Percentiles rank a stretch among this genome's conserved stretches.
phyloP scores from a whole-genome alignment of 805 yeast species.

The Starmerella ratchasimensis region DNA sequence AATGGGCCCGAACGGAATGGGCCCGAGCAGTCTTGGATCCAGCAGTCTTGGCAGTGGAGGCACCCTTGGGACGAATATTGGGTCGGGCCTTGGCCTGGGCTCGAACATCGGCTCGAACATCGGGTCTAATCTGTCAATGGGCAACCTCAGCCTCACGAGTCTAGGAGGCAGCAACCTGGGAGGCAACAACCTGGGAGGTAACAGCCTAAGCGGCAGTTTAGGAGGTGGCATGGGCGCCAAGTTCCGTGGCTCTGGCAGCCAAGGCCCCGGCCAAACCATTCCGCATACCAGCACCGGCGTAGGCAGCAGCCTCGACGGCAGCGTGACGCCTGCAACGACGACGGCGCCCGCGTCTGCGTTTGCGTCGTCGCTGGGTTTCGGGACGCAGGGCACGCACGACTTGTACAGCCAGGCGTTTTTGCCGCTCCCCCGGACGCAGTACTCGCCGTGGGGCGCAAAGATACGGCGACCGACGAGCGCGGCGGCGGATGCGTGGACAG shows the following conservation, averaged over 20 bases:
- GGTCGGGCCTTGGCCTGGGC: too few relatives aligned
- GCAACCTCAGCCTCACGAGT: too few relatives aligned
- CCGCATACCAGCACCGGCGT: neutral
- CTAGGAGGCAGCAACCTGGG: too few relatives aligned
- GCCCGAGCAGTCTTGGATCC: too few relatives aligned
- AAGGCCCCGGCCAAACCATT: neutral
- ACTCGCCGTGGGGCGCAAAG: conserved; percentile 17
- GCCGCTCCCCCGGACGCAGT: conserved; percentile 13
- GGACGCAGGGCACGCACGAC: too few relatives aligned
- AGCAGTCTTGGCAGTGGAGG: too few relatives aligned
- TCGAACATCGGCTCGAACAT: neutral
- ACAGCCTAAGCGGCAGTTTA: too few relatives aligned
- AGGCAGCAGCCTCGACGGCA: neutral
- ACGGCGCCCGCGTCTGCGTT: conserved; percentile 10
- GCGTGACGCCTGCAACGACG: neutral
- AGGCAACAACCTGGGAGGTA: too few relatives aligned
- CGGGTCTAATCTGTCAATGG: neutral
- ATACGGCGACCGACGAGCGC: conserved; percentile 15
- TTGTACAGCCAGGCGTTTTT: conserved; percentile 20
- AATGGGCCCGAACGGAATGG: too few relatives aligned
- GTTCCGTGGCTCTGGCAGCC: neutral
- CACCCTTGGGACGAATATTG: too few relatives aligned
- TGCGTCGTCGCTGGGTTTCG: too few relatives aligned
- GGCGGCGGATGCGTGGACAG: conserved; percentile 17
- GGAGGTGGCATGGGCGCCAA: too few relatives aligned